Percentiles rank a stretch among this genome's conserved stretches.
Evolutionary conservation across 2,329 filamentous ascomycete genomes (phyloP).

Genomic region (Aspergillus pseudoterreus): DNA sequence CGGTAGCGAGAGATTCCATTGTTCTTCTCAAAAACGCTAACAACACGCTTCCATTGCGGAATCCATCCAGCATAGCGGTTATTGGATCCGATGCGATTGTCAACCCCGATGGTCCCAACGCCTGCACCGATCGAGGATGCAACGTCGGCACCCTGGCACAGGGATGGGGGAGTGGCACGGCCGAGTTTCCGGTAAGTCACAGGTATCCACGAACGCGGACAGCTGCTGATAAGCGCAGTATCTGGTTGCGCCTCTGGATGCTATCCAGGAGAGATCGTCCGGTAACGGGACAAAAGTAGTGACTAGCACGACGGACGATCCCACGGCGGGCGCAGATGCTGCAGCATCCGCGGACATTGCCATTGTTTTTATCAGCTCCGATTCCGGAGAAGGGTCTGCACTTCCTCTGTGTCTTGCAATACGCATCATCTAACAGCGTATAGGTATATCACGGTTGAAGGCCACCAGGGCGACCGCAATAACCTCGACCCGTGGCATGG

Average conservation of each 20-base stretch:
- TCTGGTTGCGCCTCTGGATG: constrained; percentile 42
- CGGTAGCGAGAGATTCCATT: constrained; percentile 45
- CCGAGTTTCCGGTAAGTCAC: constrained; percentile 56
- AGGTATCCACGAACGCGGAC: neutral
- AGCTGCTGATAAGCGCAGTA: constrained; percentile 24
- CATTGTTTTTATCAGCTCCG: constrained; percentile 48
- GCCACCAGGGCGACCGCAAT: constrained; percentile 53
- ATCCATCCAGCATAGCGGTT: constrained; percentile 46
- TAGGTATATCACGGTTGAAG: constrained; percentile 48
- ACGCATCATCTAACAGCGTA: neutral
- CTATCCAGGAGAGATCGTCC: constrained; percentile 36
- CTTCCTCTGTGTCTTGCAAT: too few relatives aligned
- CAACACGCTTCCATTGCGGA: constrained; percentile 42
- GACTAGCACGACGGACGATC: constrained; percentile 37
- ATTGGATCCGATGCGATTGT: constrained; percentile 50
- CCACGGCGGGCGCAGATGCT: constrained; percentile 33
- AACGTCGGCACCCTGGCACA: constrained; percentile 66
- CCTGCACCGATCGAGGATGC: constrained; percentile 61
- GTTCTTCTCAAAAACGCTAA: constrained; percentile 47
- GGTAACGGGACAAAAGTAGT: constrained; percentile 42
- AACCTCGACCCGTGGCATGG: constrained; percentile 47
- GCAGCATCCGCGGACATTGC: constrained; percentile 38
- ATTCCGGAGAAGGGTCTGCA: constrained; percentile 44
- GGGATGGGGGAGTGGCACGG: constrained; percentile 71
- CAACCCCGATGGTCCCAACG: constrained; percentile 45